Conservation (phyloP, 306 rosid species). For the Begonia peltatifolia region DNA sequence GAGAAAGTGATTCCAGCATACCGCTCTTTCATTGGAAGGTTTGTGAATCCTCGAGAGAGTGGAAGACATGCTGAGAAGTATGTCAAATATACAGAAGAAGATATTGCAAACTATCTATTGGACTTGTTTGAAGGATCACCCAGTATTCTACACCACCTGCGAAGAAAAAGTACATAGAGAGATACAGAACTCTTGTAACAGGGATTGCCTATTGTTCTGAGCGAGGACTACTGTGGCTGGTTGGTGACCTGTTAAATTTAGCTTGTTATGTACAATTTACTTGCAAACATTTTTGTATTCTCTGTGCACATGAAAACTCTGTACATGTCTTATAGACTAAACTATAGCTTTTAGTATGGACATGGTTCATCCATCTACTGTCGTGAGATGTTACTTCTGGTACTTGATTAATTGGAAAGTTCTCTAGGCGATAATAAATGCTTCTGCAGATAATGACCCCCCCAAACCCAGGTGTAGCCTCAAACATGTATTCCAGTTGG, state of each 20-base stretch:
- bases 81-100: constrained; percentile 78
- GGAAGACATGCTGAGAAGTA: constrained; percentile 76
- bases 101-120: constrained; percentile 56
- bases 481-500: no score
- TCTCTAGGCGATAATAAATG: no score
- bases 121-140: constrained; percentile 84
- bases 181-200: not conserved
- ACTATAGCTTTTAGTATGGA: not conserved
- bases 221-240: not conserved
- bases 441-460: no score
- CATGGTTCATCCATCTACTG: not conserved
- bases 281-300: not conserved
- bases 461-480: no score
- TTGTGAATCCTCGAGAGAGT: constrained; percentile 56
- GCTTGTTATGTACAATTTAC: not conserved
- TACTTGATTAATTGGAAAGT: no score
- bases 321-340: not conserved
- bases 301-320: not conserved
- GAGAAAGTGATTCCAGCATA: constrained; percentile 96
- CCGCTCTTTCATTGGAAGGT: constrained; percentile 87
- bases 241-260: not conserved
- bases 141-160: constrained; percentile 52
- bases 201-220: not conserved
- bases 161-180: constrained; percentile 57
- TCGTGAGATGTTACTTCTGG: no score